These are phyloP conservation scores for Lunasporangiospora selenospora DNA, from an alignment of 192 early-diverging fungal species.

Conservation along the genomic window DNA sequence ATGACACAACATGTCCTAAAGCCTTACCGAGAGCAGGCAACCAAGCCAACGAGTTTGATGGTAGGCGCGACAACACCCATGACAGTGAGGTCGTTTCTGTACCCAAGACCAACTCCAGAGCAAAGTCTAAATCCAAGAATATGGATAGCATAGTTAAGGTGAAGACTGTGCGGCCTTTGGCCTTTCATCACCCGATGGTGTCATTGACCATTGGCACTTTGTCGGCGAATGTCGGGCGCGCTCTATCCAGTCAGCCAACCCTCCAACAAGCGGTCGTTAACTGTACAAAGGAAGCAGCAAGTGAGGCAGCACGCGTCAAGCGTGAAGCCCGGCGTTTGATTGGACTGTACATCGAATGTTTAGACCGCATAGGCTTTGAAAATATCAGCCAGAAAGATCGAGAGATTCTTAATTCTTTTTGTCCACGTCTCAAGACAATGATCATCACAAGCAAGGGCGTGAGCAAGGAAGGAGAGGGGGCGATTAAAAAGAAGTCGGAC, in stretches of 20 bases:
- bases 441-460: no score
- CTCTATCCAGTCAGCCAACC: background rate
- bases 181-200: slow-evolving; percentile 2
- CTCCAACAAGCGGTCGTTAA: background rate
- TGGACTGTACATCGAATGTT: slow-evolving; percentile 5
- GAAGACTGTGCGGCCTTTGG: background rate
- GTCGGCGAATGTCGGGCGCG: background rate
- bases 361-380: background rate
- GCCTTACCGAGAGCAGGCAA: background rate
- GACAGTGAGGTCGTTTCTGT: no score
- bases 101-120: background rate
- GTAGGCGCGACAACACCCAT: no score
- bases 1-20: slow-evolving; percentile 2
- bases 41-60: no score
- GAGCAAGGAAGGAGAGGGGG: no score
- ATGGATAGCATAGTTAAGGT: background rate
- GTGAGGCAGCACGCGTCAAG: slow-evolving; percentile 11
- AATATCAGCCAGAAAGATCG: no score
- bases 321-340: background rate
- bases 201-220: slow-evolving; percentile 3
- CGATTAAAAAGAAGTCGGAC: no score
- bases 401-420: no score
- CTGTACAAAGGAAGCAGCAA: background rate
- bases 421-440: no score
- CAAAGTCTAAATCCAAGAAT: background rate